Conservation (phyloP, 495 filamentous ascomycete genomes). For the Neurospora sp. region DNA sequence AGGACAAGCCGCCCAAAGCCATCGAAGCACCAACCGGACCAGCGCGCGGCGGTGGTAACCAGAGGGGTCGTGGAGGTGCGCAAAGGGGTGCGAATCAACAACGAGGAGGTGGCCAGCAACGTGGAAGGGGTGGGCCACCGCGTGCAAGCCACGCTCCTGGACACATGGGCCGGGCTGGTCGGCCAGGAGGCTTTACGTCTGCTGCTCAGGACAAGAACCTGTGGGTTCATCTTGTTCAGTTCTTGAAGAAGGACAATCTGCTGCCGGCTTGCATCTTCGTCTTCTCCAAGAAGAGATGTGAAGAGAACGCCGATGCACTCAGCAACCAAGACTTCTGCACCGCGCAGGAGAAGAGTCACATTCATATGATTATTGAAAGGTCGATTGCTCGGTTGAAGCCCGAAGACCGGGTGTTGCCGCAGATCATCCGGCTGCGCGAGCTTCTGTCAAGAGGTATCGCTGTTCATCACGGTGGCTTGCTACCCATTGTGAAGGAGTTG, state of each 20-base stretch:
- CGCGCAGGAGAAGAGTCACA: slow-evolving; percentile 85
- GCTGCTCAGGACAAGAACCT: slow-evolving; percentile 88
- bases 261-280: slow-evolving; percentile 94
- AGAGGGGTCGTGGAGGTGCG: slow-evolving; percentile 40
- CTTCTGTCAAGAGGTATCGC: slow-evolving; percentile 82
- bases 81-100: slow-evolving; percentile 50
- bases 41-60: slow-evolving; percentile 39
- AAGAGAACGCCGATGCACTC: slow-evolving; percentile 91
- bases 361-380: slow-evolving; percentile 96
- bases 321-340: slow-evolving; percentile 91
- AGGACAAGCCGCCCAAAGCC: slow-evolving; percentile 59
- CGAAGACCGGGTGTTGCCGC: slow-evolving; percentile 79
- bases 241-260: slow-evolving; percentile 74
- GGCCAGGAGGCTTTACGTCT: slow-evolving; percentile 71
- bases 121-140: slow-evolving; percentile 48
- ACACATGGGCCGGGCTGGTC: slow-evolving; percentile 79
- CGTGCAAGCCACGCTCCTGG: slow-evolving; percentile 52
- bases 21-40: slow-evolving; percentile 33
- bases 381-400: slow-evolving; percentile 86
- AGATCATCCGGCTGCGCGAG: slow-evolving; percentile 80
- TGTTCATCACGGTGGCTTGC: slow-evolving; percentile 88
- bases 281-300: slow-evolving; percentile 94
- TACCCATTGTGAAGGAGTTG: slow-evolving; percentile 96
- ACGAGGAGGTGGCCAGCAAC: slow-evolving; percentile 38
- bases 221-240: slow-evolving; percentile 94